Evolutionary conservation across 257 asterid species (phyloP), one percentile per base, ranked within the genome.

Genomic region (Lantana camara): DNA sequence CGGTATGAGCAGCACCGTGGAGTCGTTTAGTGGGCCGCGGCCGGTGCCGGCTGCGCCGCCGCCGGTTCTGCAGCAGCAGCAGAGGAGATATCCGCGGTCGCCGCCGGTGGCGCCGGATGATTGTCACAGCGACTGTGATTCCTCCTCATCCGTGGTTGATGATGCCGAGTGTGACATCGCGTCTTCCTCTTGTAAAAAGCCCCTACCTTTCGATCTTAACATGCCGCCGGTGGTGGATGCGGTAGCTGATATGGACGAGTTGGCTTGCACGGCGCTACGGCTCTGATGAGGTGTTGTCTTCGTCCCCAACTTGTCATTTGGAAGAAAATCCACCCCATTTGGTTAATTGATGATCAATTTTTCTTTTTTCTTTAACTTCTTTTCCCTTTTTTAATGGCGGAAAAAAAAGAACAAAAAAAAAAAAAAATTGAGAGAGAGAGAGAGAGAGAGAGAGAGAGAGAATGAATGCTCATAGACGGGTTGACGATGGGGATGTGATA

Each of bases 1-100:
- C 64, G 73, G 91, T 21, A 82, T 86, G 95, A 86, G 95, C 77
- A 83, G 89, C 72, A 86, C 89, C n/a, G 85, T 86, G 42, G 95
- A 86, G 69, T 83, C 89, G 0, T 84, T 84, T 41, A 84, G 91
- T 40, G 91, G 91, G 20, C 95, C 88, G 0, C 74, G 88, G 27
- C 80, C 44, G 46, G 74, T 19, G 52, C 64, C 29, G 6, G 76
- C 69, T 35, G 75, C 66, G 49, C 68, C 48, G 62, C 69, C 32
- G 32, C 32, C 5, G 32, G 4, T 5, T 2, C 32, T 27, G 32
- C 32, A 2, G 32, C 48, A 47, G 66, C 73, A 73, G 73, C 63
- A 55, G 38, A 68, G 78, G 64, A 67, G 69, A 50, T 74, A 80
- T 59, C 92, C 81, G 9, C 67, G 79, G 53, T 72, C 79, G 32